Base-by-base conservation (phyloP, 257 asterid species). In the Ilex aquifolium region DNA sequence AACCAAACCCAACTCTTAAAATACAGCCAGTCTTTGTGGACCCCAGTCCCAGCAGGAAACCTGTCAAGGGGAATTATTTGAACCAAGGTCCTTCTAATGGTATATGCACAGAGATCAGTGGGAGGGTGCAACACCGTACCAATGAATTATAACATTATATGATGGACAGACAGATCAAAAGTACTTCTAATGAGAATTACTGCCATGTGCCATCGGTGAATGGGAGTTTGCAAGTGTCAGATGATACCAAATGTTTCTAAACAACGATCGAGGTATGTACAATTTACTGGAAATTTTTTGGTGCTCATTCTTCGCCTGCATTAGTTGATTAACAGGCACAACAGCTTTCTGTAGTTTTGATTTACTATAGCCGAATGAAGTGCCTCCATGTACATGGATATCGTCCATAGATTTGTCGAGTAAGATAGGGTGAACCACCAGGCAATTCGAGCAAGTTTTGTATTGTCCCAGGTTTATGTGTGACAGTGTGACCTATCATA, bases 51-150 rank as follows among this genome's bases (percentile, higher is more conserved):
- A 36, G 42, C 42, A 80, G 85, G 69, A 80, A 57, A 78, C 53
- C 80, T 62, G 56, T 65, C 49, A 82, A 80, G 74, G 85, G 78
- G 63, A 73, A 52, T 32, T 67, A 65, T 58, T 15, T 30, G 52
- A 80, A 64, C 70, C 79, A 65, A 75, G 74, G 79, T 51, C 56
- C 59, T 2, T 74, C 69, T 55, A 78, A 51, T 36, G 88, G 96
- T 31, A 58, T 92, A 82, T 87, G 91, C 83, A 78, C 89, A 84
- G 91, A 87, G 90, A 83, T 85, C 62, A 92, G 95, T 64, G 99
- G 99, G 65, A 81, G 96, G 68, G 91, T 92, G 55, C 99, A 89
- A 13, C 95, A 85, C 64, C 85, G 70, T 49, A 65, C 76, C 39
- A 81, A 71, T 46, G 90, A 80, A 65, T 58, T 79, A 21, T 13